Percentiles rank a stretch among this genome's conserved stretches.
Evolutionary conservation across 2,329 filamentous ascomycete species (phyloP).

Genomic region (Daldinia sp.): DNA sequence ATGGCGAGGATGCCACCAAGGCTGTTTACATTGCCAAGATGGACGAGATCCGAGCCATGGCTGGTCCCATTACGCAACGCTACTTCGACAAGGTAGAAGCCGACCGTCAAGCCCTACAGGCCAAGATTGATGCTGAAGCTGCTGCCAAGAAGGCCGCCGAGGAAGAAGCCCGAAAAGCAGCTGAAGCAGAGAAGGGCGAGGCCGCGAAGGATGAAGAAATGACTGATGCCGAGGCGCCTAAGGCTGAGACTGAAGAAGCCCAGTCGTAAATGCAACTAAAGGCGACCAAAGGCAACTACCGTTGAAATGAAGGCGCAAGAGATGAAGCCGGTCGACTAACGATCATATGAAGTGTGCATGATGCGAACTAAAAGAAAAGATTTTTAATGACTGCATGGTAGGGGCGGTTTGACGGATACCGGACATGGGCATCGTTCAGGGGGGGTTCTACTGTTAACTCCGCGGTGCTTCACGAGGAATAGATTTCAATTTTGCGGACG

Average conservation of each 20-base stretch:
- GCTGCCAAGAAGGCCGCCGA: conserved; percentile 74
- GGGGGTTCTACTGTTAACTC: conserved; percentile 17
- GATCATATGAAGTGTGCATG: conserved; percentile 6
- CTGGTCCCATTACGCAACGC: conserved; percentile 90
- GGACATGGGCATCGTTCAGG: conserved; percentile 26
- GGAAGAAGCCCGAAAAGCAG: conserved; percentile 63
- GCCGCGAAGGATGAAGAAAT: conserved; percentile 67
- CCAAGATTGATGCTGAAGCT: conserved; percentile 79
- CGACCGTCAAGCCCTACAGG: conserved; percentile 80
- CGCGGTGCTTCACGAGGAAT: conserved; percentile 29
- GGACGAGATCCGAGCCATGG: conserved; percentile 90
- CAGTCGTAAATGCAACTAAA: conserved; percentile 39
- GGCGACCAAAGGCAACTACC: neutral
- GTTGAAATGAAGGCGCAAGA: neutral
- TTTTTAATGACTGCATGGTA: conserved; percentile 32
- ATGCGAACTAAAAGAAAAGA: conserved; percentile 17
- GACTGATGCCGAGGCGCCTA: conserved; percentile 66
- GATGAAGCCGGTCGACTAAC: neutral
- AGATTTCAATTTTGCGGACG: conserved; percentile 23
- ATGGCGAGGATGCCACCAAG: conserved; percentile 94
- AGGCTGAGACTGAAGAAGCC: conserved; percentile 60
- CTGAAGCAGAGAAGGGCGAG: conserved; percentile 60
- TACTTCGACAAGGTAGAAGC: conserved; percentile 94
- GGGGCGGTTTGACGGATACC: conserved; percentile 26
- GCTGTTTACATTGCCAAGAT: conserved; percentile 93